Percentiles rank a stretch among this genome's conserved stretches.
These are phyloP conservation scores for Talaromyces nanjingensis DNA, from an alignment of 495 filamentous ascomycete genomes.

Conservation along the genomic window DNA sequence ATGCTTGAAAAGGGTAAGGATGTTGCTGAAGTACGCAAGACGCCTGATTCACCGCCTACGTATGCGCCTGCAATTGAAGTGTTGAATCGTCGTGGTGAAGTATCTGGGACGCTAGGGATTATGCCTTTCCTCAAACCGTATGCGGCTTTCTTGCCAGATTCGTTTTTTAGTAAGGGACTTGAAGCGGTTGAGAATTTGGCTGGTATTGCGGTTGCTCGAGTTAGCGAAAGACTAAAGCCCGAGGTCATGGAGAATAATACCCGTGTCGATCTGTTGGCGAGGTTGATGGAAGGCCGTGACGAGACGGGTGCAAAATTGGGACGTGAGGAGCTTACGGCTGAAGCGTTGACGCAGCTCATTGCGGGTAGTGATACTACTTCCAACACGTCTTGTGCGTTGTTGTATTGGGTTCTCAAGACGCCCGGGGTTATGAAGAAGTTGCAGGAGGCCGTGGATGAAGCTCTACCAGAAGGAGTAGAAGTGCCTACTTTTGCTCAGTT, in stretches of 20 bases:
- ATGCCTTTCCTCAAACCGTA: conserved; percentile 40
- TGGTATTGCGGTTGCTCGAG: conserved; percentile 70
- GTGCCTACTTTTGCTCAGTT: conserved; percentile 68
- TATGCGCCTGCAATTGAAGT: conserved; percentile 48
- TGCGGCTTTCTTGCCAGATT: conserved; percentile 46
- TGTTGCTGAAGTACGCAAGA: conserved; percentile 52
- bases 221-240: conserved; percentile 64
- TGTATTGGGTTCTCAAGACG: conserved; percentile 67
- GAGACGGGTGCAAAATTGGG: conserved; percentile 66
- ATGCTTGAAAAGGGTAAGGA: conserved; percentile 49
- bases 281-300: conserved; percentile 83
- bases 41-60: conserved; percentile 31
- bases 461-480: conserved; percentile 49
- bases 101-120: conserved; percentile 43
- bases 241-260: conserved; percentile 46
- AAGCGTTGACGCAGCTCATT: conserved; percentile 85
- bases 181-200: conserved; percentile 44
- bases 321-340: conserved; percentile 74
- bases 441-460: conserved; percentile 64
- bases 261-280: conserved; percentile 74
- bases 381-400: conserved; percentile 81
- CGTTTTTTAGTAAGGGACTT: conserved; percentile 44
- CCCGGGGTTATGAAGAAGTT: conserved; percentile 66
- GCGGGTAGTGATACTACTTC: conserved; percentile 86
- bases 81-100: conserved; percentile 49